phyloP scores from a whole-genome alignment of 345 rosid species.

The Linum usitatissimum region DNA sequence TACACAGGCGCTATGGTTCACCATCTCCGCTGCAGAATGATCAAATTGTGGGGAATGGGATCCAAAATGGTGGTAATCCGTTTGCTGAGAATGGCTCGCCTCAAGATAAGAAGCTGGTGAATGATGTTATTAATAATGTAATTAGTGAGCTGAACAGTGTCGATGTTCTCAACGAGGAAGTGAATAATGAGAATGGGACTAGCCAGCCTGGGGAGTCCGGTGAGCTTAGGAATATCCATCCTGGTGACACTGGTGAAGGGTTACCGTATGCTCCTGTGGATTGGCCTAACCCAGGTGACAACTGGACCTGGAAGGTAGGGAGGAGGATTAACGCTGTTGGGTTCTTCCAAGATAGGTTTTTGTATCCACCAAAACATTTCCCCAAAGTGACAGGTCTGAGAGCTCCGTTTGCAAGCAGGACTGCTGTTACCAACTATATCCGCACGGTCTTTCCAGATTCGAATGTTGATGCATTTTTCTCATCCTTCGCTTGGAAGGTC shows the following conservation, averaged over 20 bases:
- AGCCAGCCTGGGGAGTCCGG: background rate
- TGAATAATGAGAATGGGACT: conserved; percentile 11
- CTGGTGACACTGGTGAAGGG: conserved; percentile 44
- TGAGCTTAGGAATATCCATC: conserved; percentile 29
- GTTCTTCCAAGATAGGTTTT: conserved; percentile 37
- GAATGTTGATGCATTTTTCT: conserved; percentile 16
- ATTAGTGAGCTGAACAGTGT: background rate
- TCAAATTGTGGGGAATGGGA: conserved; percentile 26
- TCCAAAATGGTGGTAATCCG: conserved; percentile 18
- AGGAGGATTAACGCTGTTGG: conserved; percentile 32
- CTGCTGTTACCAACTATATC: conserved; percentile 11
- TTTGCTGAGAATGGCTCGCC: conserved; percentile 6
- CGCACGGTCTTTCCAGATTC: conserved; percentile 13
- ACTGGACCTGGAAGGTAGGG: conserved; percentile 63
- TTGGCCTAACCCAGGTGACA: conserved; percentile 59
- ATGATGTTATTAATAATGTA: background rate
- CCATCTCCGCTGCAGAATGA: conserved; percentile 13
- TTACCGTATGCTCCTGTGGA: conserved; percentile 62
- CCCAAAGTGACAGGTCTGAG: background rate
- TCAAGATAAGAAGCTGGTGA: conserved; percentile 1
- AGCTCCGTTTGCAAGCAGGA: conserved; percentile 15
- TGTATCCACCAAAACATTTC: conserved; percentile 14
- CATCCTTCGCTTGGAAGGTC: conserved; percentile 22
- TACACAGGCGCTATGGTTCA: conserved; percentile 4
- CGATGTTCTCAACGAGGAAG: background rate